Base-by-base conservation (phyloP, 345 rosid genomes). In the Trapa bicornis region DNA sequence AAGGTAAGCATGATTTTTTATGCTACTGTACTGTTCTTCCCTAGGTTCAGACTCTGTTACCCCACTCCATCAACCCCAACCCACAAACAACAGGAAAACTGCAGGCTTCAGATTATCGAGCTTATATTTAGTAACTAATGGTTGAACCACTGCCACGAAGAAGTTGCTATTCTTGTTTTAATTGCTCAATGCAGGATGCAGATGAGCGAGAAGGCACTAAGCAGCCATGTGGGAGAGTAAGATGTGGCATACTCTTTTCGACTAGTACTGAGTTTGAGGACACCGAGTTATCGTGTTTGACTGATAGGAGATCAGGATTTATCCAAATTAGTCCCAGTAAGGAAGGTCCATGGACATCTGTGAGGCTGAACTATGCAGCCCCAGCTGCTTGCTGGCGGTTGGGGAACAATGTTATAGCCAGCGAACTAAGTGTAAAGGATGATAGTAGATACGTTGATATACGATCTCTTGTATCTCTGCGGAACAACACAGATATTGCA, bases 261-360 rank as follows among this genome's bases (percentile, higher is more conserved):
- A 75, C 88, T 22, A 80, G 71, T 71, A 66, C 83, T 68, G 86
- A 86, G 72, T 76, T 71, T 65, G 83, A 75, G 74, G 82, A 79
- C 48, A 75, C 63, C 68, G 75, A 77, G 67, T 75, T 83, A 43
- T 66, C 79, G 61, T 45, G 58, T 37, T 43, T 41, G 35, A 73
- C 72, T 69, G 76, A 69, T 42, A 80, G 75, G 80, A 82, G 83
- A 78, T 83, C 91, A 74, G 97, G 96, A 70, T 81, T 83, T 77
- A 83, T 94, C 75, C 96, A 87, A 83, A 92, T 94, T 68, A 94
- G 99, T 78, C 99, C 99, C 71, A 78, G 83, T 67, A 76, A 77
- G 73, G 88, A 74, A 75, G 99, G 99, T 70, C 99, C 99, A 65
- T 94, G 99, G 99, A 91, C 97, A 52, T 73, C 89, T n/a, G 95